Evolutionary conservation across 2,329 filamentous ascomycete species (phyloP), one percentile per base, ranked within the genome.

Genomic region (Fusarium nodosum): DNA sequence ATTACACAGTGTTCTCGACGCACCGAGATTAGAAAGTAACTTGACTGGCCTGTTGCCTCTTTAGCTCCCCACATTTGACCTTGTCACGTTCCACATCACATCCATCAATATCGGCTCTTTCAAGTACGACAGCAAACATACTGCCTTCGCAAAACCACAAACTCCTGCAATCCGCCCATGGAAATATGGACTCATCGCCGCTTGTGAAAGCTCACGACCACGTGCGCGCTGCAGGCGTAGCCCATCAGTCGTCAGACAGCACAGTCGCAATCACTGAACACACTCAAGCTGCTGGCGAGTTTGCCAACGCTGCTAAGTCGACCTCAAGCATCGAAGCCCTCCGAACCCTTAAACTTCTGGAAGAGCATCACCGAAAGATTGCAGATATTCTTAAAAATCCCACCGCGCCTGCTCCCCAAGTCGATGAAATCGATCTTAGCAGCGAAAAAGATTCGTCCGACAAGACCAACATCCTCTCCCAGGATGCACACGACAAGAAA

Each of bases 241-340:
- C 90, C 57, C 90, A 86, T 26, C 89, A 94, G 75, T 90, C 92
- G 46, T 85, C 84, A 57, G 90, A 96, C 77, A 93, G 93, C 58
- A 91, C 91, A 9, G 90, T 93, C 48, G 95, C 95, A 66, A 92
- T 94, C 76, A 92, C 91, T 75, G 93, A 97, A 79, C 95, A 98
- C 80, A 90, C 94, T 55, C 85, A 92, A 60, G 96, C 96, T 38
- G 95, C 96, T 3, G 91, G 90, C 68, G 93, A 97, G 78, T 98
- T 97, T 78, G 90, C 93, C 64, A 90, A 91, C 64, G 94, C 94
- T 31, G 90, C 93, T n/a, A 87, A 88, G 65, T 86, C 82, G 48
- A 97, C 93, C 10, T 85, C 83, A 41, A 87, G 84, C 76, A 77
- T 85, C 67, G 86, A 97, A 84, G 95, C 94, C 16, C 81, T 97